Base-by-base conservation (phyloP, 202 grass and related monocot genomes). In the Setaria italica region DNA sequence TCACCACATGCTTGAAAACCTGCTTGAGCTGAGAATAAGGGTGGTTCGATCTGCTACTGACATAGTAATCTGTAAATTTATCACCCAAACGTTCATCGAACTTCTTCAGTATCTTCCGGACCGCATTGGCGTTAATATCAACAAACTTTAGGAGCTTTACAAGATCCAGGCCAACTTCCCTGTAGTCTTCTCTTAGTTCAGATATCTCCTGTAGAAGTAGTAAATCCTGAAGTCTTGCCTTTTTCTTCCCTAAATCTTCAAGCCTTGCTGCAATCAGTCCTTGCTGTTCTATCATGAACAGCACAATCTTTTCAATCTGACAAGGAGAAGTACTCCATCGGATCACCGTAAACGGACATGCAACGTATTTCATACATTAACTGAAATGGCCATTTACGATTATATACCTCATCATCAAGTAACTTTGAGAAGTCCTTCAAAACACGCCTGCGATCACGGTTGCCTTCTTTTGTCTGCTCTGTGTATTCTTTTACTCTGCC, bases 1-100 rank as follows among this genome's bases (percentile, higher is more conserved):
- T 87, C 46, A 94, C 89, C 89, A 94, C 89, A 51, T 94, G 88
- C 54, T 78, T 94, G 86, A 94, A 94, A 56, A 94, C 86, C 60
- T 94, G 89, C 15, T 94, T 70, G 6, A 94, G 70, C 76, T 94
- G 92, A 80, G 92, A 91, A 73, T 84, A 94, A 10, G 88, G 88
- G 56, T 94, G 92, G 56, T 91, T 91, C 15, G 89, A 85, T 65
- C 89, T 82, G 85, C 82, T 94, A 35, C 74, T 85, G 13, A 94
- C 70, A 78, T 87, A 91, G 50, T 89, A 94, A 41, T 91, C 86
- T 0, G 89, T 91, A 70, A 94, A 94, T 29, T 67, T 89, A 21
- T 89, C 87, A 9, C 86, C 84, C 42, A 94, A 70, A 0, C 86
- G 75, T 78, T 91, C 90, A 15, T 94, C 89, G 15, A 94, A 91